Percentiles rank a stretch among this genome's conserved stretches.
phyloP scores from a whole-genome alignment of 768 basidiomycete species.

The Krasilnikovozyma curviuscula region DNA sequence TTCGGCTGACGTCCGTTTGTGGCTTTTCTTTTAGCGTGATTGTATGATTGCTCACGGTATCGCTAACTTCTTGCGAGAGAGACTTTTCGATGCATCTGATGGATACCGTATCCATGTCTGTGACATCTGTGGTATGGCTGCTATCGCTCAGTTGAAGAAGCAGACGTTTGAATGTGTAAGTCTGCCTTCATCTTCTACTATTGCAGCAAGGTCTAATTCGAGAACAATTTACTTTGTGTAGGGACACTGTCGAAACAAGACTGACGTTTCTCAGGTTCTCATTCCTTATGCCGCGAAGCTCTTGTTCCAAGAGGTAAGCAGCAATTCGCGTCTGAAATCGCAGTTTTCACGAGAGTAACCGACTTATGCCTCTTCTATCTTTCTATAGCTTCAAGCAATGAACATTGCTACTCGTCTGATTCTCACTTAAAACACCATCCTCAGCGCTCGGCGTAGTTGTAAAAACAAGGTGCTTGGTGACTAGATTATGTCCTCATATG shows the following conservation, averaged over 20 bases:
- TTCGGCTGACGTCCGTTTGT: neutral
- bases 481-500: no score
- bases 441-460: no score
- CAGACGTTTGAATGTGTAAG: slow-evolving; percentile 77
- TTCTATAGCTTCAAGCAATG: slow-evolving; percentile 81
- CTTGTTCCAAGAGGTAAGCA: slow-evolving; percentile 54
- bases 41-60: slow-evolving; percentile 99
- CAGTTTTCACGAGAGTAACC: neutral
- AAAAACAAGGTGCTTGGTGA: no score
- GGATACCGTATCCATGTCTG: slow-evolving; percentile 79
- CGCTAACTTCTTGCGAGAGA: slow-evolving; percentile 91
- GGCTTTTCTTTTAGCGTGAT: slow-evolving; percentile 40
- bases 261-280: slow-evolving; percentile 26
- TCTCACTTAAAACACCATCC: no score
- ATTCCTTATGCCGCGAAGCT: slow-evolving; percentile 95
- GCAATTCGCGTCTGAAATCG: neutral
- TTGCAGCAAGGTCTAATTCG: neutral
- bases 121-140: slow-evolving; percentile 90
- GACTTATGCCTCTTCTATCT: slow-evolving; percentile 1
- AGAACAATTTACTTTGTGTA: neutral
- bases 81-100: slow-evolving; percentile 35
- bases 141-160: slow-evolving; percentile 98
- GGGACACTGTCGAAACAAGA: slow-evolving; percentile 13
- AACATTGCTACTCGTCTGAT: slow-evolving; percentile 64
- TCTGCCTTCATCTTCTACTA: neutral